Conservation (phyloP, 306 rosid species). For the Cajanus cajan region DNA sequence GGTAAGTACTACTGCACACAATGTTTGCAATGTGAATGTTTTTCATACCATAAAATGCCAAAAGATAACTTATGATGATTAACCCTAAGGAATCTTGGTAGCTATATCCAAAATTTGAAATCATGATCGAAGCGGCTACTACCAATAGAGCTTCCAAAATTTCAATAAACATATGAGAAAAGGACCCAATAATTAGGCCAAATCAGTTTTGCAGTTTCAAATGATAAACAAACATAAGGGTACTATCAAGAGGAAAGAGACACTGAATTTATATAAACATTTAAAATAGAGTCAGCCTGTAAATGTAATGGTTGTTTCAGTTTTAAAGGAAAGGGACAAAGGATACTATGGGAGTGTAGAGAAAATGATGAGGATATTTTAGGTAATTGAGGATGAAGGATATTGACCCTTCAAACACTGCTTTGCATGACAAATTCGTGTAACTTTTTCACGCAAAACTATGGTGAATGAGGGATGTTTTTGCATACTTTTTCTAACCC, state of each 20-base stretch:
- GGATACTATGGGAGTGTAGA: constrained; percentile 4
- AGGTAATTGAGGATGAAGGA: constrained; percentile 30
- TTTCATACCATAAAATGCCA: constrained; percentile 27
- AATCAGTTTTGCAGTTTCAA: constrained; percentile 14
- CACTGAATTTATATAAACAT: not conserved
- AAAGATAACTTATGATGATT: constrained; percentile 28
- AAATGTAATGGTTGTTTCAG: constrained; percentile 13
- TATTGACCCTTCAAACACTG: constrained; percentile 44
- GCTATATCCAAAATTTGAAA: constrained; percentile 14
- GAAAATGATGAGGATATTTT: constrained; percentile 40
- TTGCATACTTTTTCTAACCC: constrained; percentile 20
- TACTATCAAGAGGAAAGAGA: constrained; percentile 33
- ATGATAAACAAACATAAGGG: constrained; percentile 27
- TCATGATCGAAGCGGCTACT: not conserved
- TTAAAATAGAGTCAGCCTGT: not conserved
- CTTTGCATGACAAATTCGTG: constrained; percentile 59
- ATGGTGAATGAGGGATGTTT: constrained; percentile 33
- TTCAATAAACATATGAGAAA: not conserved
- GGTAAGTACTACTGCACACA: not conserved
- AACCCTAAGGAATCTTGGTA: constrained; percentile 6
- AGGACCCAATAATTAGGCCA: constrained; percentile 13
- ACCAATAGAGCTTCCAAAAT: constrained; percentile 9
- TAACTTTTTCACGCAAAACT: constrained; percentile 75
- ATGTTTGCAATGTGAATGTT: not conserved
- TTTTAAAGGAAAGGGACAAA: constrained; percentile 35